Base-by-base conservation (phyloP, 164 flowering plant species). In the Vitis rotundifolia region DNA sequence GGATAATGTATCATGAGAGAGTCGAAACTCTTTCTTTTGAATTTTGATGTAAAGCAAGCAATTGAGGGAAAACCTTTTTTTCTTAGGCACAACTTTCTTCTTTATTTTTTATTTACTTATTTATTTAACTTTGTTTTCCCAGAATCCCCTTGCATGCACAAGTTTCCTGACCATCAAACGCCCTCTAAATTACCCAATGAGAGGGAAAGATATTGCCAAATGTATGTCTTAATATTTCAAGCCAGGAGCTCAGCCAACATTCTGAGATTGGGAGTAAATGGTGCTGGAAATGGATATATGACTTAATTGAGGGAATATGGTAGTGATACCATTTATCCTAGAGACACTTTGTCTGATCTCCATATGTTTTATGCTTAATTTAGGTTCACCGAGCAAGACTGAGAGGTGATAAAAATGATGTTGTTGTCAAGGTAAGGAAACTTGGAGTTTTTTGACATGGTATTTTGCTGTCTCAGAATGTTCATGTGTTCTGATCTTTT, bases 301-400 rank as follows among this genome's bases (percentile, higher is more conserved):
- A 14, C 14, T 61, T 44, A 14, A 19, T 61, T 15, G n/a, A 61
- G 49, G 26, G 49, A 61, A 37, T 11, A 9, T 5, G 12, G 15
- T 61, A 11, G 49, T n/a, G 49, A 1, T 61, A 22, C 8, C 28
- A 37, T 37, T 61, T n/a, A 11, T 61, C 9, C 16, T 9, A 37
- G 44, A 2, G 8, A 0, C 15, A 15, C 44, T 61, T 13, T 31
- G 19, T 31, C 19, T 26, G 1, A 10, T 52, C 71, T 22, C 65
- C 67, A 56, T 15, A 14, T 67, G 52, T 49, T 57, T 68, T 56
- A 37, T 71, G 71, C 71, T 71, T 54, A 67, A 52, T 63, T 61
- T 72, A 95, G 99, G 99, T 95, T 74, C 99, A 95, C 68, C 84
- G 91, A 65, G 99, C 98, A 73, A 87, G 96, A 73, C 66, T 95